Evolutionary conservation across 495 filamentous ascomycete genomes (phyloP), one percentile per base, ranked within the genome.

Genomic region (Parachaetomium inaequale): DNA sequence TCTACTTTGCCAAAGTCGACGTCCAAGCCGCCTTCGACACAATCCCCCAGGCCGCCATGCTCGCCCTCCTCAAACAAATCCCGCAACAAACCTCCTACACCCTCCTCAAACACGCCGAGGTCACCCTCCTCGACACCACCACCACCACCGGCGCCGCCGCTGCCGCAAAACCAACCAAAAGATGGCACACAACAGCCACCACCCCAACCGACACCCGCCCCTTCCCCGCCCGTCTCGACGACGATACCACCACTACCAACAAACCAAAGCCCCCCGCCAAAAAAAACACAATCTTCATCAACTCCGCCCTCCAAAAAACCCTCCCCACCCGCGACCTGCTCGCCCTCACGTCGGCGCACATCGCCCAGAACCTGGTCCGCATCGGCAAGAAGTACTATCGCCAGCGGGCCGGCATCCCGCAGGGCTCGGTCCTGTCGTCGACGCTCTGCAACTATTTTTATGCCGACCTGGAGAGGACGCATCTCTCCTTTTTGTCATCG

Each of bases 361-460:
- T 98, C 12, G 78, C 84, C 45, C 81, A 84, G 40, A 97, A 98
- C 67, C 78, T 96, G 31, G 84, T 98, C 71, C 92, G 89, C 65
- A 87, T 97, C 54, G 93, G 91, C 26, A 93, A 93, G 78, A 90
- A 88, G 55, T 94, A 87, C 74, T 97, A 91, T 68, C 84, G 91
- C 14, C 94, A 98, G 67, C 92, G 87, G 67, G 78, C 82, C 34
- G 94, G 94, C 15, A 96, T 98, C 25, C 92, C 94, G 0, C 94
- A 98, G 73, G 94, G 94, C 38, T 96, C 92, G 0, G 81, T 96
- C 0, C 69, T 98, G 26, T 96, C 92, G 11, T 88, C 84, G 52
- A 78, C 91, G 32, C 80, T 98, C 0, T 97, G 95, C 80, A 98
- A 92, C 71, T 90, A 93, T 70, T 96, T 97, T 70, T 98, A 97